phyloP scores from a whole-genome alignment of 495 filamentous ascomycete species.

The Aspergillus baeticus region DNA sequence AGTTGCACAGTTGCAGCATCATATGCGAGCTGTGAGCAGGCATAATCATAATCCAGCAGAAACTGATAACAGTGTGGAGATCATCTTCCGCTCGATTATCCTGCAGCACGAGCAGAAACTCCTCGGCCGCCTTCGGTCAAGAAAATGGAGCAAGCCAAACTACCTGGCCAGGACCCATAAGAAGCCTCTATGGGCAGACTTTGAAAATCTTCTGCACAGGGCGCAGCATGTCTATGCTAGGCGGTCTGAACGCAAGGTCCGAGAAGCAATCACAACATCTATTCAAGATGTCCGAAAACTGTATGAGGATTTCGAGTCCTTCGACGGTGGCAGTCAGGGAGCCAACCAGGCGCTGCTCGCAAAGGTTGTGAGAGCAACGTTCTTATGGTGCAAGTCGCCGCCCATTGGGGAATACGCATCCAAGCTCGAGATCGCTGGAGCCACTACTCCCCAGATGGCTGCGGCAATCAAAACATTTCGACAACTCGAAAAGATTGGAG shows the following conservation, averaged over 20 bases:
- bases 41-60: not conserved
- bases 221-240: conserved; percentile 5
- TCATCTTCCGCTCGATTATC: conserved; percentile 5
- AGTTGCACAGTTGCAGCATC: conserved; percentile 1
- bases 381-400: conserved; percentile 4
- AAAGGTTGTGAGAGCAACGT: conserved; percentile 5
- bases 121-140: conserved; percentile 7
- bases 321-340: too few relatives aligned
- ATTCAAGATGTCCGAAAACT: conserved; percentile 1
- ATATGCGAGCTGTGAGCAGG: too few relatives aligned
- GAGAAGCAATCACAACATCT: conserved; percentile 4
- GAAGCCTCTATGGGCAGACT: conserved; percentile 7
- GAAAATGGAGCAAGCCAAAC: conserved; percentile 8
- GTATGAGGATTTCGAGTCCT: conserved; percentile 7
- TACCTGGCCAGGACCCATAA: conserved; percentile 8
- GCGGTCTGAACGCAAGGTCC: not conserved
- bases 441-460: conserved; percentile 1
- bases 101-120: conserved; percentile 11
- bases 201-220: conserved; percentile 6
- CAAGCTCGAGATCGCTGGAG: conserved; percentile 5
- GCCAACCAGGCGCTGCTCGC: too few relatives aligned
- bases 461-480: conserved; percentile 8
- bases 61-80: not conserved
- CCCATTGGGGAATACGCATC: conserved; percentile 6
- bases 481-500: conserved; percentile 11